A percentile compares a stretch with the other conserved stretches of the same genome.
These are phyloP conservation scores for Populus tremula DNA, from an alignment of 345 rosid genomes.

Conservation along the genomic window DNA sequence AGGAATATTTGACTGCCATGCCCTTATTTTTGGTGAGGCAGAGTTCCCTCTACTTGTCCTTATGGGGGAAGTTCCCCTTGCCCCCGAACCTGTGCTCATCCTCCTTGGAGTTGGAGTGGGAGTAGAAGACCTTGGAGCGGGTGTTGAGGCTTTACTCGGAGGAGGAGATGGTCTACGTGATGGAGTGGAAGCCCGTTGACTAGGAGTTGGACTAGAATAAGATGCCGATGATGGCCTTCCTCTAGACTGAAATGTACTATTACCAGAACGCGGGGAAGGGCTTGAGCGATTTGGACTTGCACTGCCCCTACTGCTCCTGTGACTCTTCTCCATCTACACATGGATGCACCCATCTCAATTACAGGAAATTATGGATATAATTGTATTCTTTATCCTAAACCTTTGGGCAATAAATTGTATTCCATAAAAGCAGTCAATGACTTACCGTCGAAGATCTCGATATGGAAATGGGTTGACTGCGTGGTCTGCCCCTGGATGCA, in stretches of 20 bases:
- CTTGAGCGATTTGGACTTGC: conserved; percentile 95
- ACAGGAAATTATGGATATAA: not conserved
- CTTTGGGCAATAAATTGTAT: not conserved
- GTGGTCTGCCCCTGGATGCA: conserved; percentile 75
- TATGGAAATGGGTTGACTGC: conserved; percentile 82
- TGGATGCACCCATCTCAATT: conserved; percentile 3
- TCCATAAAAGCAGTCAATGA: conserved; percentile 17
- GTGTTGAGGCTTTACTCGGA: conserved; percentile 56
- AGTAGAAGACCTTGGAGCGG: conserved; percentile 67
- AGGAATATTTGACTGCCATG: conserved; percentile 90
- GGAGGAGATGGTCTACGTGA: conserved; percentile 74
- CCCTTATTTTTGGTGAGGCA: conserved; percentile 81
- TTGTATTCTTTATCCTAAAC: not conserved
- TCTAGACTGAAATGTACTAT: conserved; percentile 59
- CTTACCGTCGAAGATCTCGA: conserved; percentile 93
- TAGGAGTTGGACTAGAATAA: conserved; percentile 62
- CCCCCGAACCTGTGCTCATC: conserved; percentile 63
- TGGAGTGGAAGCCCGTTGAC: conserved; percentile 56
- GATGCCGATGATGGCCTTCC: conserved; percentile 84
- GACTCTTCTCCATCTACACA: conserved; percentile 88
- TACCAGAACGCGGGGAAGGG: conserved; percentile 78
- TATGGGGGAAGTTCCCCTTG: conserved; percentile 76
- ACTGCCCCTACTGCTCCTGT: conserved; percentile 87
- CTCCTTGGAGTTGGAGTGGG: conserved; percentile 82
- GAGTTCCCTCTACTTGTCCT: conserved; percentile 76